These are phyloP conservation scores for Berberis vulgaris DNA, from an alignment of 164 flowering plant species.

Conservation along the genomic window DNA sequence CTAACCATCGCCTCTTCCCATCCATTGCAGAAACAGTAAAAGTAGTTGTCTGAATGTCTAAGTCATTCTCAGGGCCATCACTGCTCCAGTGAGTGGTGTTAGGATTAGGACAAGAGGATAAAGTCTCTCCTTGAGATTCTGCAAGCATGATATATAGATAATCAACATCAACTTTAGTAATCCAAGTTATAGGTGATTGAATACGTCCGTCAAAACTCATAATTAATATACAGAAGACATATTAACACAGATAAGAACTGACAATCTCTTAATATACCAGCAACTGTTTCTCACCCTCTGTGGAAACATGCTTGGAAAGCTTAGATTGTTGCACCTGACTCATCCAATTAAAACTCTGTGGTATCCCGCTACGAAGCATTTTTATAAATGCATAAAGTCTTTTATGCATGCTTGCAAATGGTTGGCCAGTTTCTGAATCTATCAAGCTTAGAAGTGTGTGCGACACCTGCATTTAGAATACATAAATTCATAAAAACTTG, in stretches of 20 bases:
- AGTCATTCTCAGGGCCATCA: slow-evolving; percentile 82
- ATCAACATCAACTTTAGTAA: no score
- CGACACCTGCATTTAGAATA: slow-evolving; percentile 54
- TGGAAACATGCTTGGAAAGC: slow-evolving; percentile 17
- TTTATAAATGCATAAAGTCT: slow-evolving; percentile 62
- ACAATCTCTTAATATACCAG: no score
- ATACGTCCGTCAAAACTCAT: no score
- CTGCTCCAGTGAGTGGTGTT: slow-evolving; percentile 58
- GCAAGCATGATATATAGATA: slow-evolving; percentile 16
- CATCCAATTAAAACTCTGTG: slow-evolving; percentile 28
- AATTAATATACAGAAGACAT: no score
- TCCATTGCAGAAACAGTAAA: slow-evolving; percentile 95
- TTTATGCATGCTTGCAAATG: slow-evolving; percentile 42
- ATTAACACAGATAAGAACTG: no score
- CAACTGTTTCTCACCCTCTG: slow-evolving; percentile 16
- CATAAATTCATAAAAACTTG: slow-evolving; percentile 7
- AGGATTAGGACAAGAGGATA: slow-evolving; percentile 59
- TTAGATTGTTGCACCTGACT: slow-evolving; percentile 23
- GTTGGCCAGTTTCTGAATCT: slow-evolving; percentile 70
- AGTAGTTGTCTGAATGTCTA: slow-evolving; percentile 59
- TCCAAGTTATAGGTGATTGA: no score
- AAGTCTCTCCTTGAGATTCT: slow-evolving; percentile 33
- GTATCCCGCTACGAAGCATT: slow-evolving; percentile 72
- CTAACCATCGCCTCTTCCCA: slow-evolving; percentile 97
- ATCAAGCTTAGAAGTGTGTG: slow-evolving; percentile 88